These are phyloP conservation scores for Aspergillus arachidicola DNA, from an alignment of 2,329 filamentous ascomycete species.

Conservation along the genomic window DNA sequence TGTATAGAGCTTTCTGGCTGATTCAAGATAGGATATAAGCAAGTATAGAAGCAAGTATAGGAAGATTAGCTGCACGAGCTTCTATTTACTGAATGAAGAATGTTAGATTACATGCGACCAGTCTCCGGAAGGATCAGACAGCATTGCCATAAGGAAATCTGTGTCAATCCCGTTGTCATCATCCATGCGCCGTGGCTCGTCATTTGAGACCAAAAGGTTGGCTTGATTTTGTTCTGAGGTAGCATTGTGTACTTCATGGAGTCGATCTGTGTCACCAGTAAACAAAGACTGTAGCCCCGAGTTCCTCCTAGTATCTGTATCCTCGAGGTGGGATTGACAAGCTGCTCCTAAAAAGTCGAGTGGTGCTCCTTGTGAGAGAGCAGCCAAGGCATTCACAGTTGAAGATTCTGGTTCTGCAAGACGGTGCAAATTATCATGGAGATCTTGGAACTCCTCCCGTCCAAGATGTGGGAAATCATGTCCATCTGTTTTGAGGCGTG, in stretches of 20 bases:
- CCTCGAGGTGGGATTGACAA: neutral
- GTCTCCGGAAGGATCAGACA: neutral
- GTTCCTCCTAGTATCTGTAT: neutral
- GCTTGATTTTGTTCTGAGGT: neutral
- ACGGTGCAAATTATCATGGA: neutral
- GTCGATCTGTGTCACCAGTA: neutral
- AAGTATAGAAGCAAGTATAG: no score
- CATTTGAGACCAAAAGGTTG: fast-evolving
- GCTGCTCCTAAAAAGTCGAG: neutral
- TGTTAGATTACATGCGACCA: neutral
- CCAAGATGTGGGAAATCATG: neutral
- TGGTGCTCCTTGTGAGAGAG: neutral
- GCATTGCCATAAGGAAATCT: neutral
- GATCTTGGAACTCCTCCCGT: neutral
- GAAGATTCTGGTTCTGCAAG: neutral
- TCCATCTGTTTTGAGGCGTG: neutral
- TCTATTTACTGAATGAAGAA: neutral
- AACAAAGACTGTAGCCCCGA: neutral
- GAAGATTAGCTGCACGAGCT: no score
- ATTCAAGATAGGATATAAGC: no score
- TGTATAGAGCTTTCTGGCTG: no score
- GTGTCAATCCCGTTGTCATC: neutral
- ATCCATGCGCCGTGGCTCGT: neutral
- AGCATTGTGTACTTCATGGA: neutral
- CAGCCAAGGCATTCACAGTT: neutral